Evolutionary conservation across 495 filamentous ascomycete species (phyloP), one percentile per base, ranked within the genome.

Genomic region (Aspergillus bertholletiae): DNA sequence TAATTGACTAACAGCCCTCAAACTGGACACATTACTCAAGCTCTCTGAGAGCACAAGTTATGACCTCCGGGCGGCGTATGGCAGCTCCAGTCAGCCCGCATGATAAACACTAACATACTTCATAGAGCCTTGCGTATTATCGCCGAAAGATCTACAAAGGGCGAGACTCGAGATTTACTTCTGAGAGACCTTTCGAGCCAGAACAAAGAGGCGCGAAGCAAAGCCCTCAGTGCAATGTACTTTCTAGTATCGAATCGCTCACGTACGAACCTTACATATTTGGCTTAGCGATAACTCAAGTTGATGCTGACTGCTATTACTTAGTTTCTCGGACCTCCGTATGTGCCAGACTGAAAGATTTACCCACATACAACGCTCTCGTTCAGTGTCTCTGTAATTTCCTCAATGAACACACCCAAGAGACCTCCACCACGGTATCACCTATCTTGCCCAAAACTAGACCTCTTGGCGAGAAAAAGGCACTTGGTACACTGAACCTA

Each of bases 31-130:
- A 1, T 71, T 82, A 15, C 63, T 73, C 20, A 74, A 76, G 57
- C 72, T 82, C 39, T 73, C 73, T 43, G 67, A 74, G 51, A 77
- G 74, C 64, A 71, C 76, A 27, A 81, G 74, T 54, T 68, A 74
- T 61, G 74, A 80, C 49, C 76, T 81, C 48, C 73, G 76, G 58
- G 67, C 73, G 51, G 75, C 77, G 78, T 81, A 78, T 49, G 77
- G 51, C n/a, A 12, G 17, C 39, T 21, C 40, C 27, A 4, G 45
- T 20, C 13, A 47, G 15, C 13, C 18, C 43, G 21, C 22, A 28
- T 44, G 37, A 8, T 21, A 27, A 12, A 39, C 37, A 43, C 58
- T 65, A 44, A 68, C 53, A 37, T 23, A 2, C 41, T 30, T 13
- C 11, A 12, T 27, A 80, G 77, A 39, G 73, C 78, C 26, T 56